Percentiles rank a stretch among this genome's conserved stretches.
Evolutionary conservation across 768 basidiomycete genomes (phyloP).

Genomic region (Rhizopogon vesiculosus): DNA sequence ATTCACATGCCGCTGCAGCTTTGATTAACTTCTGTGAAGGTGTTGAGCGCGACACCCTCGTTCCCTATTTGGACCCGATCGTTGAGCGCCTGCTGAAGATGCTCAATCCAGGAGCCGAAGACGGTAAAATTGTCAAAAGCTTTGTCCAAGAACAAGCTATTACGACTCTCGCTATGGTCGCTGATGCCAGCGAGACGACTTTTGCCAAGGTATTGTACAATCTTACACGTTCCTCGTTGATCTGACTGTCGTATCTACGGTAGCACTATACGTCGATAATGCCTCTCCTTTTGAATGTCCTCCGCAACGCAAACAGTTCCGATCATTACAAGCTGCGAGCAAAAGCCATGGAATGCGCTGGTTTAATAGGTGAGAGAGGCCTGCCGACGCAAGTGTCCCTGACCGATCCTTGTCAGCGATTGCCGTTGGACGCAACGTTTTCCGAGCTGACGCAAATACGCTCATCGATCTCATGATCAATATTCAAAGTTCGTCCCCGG

Average conservation of each 20-base stretch:
- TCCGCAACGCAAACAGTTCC: slow-evolving; percentile 63
- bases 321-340: slow-evolving; percentile 67
- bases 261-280: slow-evolving; percentile 78
- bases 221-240: slow-evolving; percentile 2
- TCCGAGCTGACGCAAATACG: slow-evolving; percentile 66
- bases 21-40: slow-evolving; percentile 92
- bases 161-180: slow-evolving; percentile 86
- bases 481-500: slow-evolving; percentile 60
- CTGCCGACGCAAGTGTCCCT: not conserved
- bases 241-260: slow-evolving; percentile 4
- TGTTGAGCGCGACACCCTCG: slow-evolving; percentile 64
- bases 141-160: slow-evolving; percentile 89
- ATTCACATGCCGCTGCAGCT: slow-evolving; percentile 82
- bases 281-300: slow-evolving; percentile 73
- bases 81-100: slow-evolving; percentile 60
- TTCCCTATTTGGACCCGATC: slow-evolving; percentile 77
- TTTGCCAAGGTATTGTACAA: slow-evolving; percentile 56
- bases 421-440: slow-evolving; percentile 79
- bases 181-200: slow-evolving; percentile 74
- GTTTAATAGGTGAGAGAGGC: slow-evolving; percentile 58
- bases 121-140: slow-evolving; percentile 36
- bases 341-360: slow-evolving; percentile 91
- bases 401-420: slow-evolving; percentile 47
- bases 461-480: slow-evolving; percentile 70
- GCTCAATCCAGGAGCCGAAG: slow-evolving; percentile 47